Conservation (phyloP, 1,284 basidiomycete species). For the Trametes versicolor region DNA sequence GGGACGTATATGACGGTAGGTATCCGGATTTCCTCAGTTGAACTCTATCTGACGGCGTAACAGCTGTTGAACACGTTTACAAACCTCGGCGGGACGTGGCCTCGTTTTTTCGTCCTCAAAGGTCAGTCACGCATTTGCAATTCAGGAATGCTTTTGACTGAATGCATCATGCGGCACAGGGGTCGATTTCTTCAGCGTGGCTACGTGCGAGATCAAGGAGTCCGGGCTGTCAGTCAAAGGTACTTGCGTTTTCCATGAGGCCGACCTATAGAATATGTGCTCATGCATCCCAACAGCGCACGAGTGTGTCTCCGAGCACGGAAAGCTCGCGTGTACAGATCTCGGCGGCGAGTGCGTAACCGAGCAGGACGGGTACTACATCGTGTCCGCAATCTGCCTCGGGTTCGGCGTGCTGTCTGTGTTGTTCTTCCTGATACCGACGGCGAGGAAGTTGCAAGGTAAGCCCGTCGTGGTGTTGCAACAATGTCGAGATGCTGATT, state of each 20-base stretch:
- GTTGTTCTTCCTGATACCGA: conserved; percentile 84
- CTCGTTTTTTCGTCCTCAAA: conserved; percentile 92
- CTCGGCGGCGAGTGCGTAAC: conserved; percentile 86
- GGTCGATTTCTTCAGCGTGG: conserved; percentile 88
- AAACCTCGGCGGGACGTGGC: conserved; percentile 99
- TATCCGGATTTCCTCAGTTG: conserved; percentile 7
- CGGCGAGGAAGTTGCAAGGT: conserved; percentile 89
- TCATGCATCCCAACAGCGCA: conserved; percentile 53
- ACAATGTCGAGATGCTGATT: conserved; percentile 6
- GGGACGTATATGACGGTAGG: conserved; percentile 98
- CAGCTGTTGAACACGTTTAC: conserved; percentile 96
- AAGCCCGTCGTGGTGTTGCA: conserved; percentile 43
- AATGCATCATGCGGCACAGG: conserved; percentile 49
- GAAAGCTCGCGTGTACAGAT: conserved; percentile 82
- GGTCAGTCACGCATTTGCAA: conserved; percentile 50
- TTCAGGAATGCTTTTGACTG: background rate
- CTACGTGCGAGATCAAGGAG: conserved; percentile 80
- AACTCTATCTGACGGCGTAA: conserved; percentile 19
- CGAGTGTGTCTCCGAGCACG: conserved; percentile 92
- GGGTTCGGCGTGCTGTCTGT: conserved; percentile 78
- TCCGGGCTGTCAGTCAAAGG: conserved; percentile 67
- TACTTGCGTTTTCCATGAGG: conserved; percentile 42
- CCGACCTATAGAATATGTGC: background rate
- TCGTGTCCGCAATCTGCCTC: conserved; percentile 85
- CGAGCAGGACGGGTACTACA: conserved; percentile 93